Conservation (phyloP, 2,329 filamentous ascomycete genomes). For the Microcyclosporella mali region DNA sequence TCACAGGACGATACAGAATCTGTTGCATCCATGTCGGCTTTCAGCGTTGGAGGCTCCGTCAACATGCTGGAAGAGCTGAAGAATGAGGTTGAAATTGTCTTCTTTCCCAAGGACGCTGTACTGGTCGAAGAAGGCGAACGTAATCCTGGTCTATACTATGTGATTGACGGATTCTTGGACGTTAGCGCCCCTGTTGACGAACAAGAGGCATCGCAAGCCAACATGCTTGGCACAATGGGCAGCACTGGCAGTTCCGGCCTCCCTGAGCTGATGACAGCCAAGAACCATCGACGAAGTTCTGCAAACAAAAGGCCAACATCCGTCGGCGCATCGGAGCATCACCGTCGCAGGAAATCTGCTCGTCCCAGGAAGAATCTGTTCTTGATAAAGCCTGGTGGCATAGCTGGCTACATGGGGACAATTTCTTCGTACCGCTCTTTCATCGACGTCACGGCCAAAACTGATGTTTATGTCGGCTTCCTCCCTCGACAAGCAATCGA, state of each 20-base stretch:
- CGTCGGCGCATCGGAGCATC: slow-evolving; percentile 25
- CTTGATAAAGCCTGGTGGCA: slow-evolving; percentile 85
- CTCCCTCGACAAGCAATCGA: slow-evolving; percentile 79
- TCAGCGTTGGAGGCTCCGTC: slow-evolving; percentile 51
- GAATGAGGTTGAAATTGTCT: slow-evolving; percentile 93
- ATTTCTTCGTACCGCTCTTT: slow-evolving; percentile 94
- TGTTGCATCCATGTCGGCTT: slow-evolving; percentile 50
- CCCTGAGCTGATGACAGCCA: slow-evolving; percentile 22
- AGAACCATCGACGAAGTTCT: slow-evolving; percentile 13
- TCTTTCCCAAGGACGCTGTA: slow-evolving; percentile 89
- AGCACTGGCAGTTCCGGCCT: slow-evolving; percentile 31
- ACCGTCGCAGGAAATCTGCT: slow-evolving; percentile 33
- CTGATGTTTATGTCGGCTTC: slow-evolving; percentile 96
- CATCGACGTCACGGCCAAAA: slow-evolving; percentile 94
- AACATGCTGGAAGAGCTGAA: slow-evolving; percentile 74
- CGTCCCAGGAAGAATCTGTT: slow-evolving; percentile 64
- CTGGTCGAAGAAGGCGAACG: slow-evolving; percentile 94
- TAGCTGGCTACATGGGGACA: slow-evolving; percentile 90
- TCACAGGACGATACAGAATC: slow-evolving; percentile 86
- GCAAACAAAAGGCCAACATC: slow-evolving; percentile 18
- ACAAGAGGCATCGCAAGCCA: slow-evolving; percentile 39
- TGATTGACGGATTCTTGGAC: slow-evolving; percentile 93
- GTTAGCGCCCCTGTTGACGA: slow-evolving; percentile 78
- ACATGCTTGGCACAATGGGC: slow-evolving; percentile 41
- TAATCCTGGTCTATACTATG: slow-evolving; percentile 95